A percentile compares a stretch with the other conserved stretches of the same genome.
Evolutionary conservation across 23 red algal species (phyloP).

Genomic region (Gracilaria vermiculophylla): DNA sequence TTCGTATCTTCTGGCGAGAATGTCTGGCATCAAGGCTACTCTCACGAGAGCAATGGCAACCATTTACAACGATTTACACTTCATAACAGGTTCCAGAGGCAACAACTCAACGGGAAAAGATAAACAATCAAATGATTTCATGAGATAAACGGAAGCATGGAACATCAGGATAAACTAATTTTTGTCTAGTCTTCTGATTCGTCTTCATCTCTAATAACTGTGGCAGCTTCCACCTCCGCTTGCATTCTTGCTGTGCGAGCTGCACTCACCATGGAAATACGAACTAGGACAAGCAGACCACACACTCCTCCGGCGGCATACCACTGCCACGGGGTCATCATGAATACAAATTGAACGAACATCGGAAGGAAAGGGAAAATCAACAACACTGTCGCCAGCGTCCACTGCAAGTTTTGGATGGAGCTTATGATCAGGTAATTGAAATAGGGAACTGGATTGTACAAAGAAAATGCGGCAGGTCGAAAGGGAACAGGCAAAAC

Average conservation of each 20-base stretch:
- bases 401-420: conserved; percentile 65
- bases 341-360: conserved; percentile 65
- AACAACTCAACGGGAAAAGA: too few species aligned
- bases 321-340: conserved; percentile 83
- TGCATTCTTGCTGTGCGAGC: conserved; percentile 40
- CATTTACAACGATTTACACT: too few species aligned
- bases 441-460: conserved; percentile 74
- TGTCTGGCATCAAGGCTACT: too few species aligned
- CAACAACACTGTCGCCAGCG: conserved; percentile 57
- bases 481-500: conserved; percentile 74
- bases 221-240: conserved; percentile 32
- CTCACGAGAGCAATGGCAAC: too few species aligned
- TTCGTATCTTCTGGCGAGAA: too few species aligned
- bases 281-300: conserved; percentile 71
- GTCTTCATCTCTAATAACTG: conserved; percentile 40
- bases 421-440: conserved; percentile 67
- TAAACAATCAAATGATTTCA: too few species aligned
- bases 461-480: conserved; percentile 75
- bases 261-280: conserved; percentile 41
- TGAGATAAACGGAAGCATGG: too few species aligned
- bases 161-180: too few species aligned
- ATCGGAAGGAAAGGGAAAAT: conserved; percentile 82
- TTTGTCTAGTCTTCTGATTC: too few species aligned
- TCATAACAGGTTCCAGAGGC: too few species aligned
- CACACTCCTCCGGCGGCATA: conserved; percentile 55